Base-by-base conservation (phyloP, 345 rosid genomes). In the Stellera chamaejasme region DNA sequence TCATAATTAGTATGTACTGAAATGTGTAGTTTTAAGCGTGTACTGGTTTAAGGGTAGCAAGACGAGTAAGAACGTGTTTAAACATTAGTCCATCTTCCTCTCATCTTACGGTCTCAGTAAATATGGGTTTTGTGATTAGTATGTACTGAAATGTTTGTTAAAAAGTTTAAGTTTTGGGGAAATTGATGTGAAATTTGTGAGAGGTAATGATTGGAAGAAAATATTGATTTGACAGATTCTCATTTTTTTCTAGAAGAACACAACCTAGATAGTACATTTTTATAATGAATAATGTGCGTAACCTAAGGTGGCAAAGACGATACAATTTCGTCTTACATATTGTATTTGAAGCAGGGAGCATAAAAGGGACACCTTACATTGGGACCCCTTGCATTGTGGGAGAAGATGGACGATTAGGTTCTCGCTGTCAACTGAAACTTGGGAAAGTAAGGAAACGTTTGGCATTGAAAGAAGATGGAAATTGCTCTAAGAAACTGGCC, bases 401-500 rank as follows among this genome's bases (percentile, higher is more conserved):
- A n/a, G 70, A 62, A 46, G 53, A 50, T 13, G 51, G 12, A 56
- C 61, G 57, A 61, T 43, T 52, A 52, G 59, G 47, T 12, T 45
- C 50, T 57, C 41, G 14, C 44, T 15, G 42, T 59, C 27, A 50
- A 45, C 50, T 57, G 43, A 16, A 48, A 13, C 27, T 57, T 26
- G 47, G 69, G 62, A 64, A 27, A 67, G 73, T 72, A 2, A 75
- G 65, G 36, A 82, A 64, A 67, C 64, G 16, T 62, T 65, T 90
- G 65, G 45, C 60, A 27, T 82, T 80, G 73, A 73, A 72, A 61
- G 82, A 67, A 62, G 75, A 70, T 13, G 66, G 55, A 59, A 56
- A 63, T 55, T 55, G 66, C 10, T 3, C 49, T 56, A 66, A 66
- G 60, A 74, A 68, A 64, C 69, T 75, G 45, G 75, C 74, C 43